Percentiles rank a stretch among this genome's conserved stretches.
These are phyloP conservation scores for Straminergon stramineum DNA, from an alignment of 225 moss, liverwort and hornwort species.

Conservation along the genomic window DNA sequence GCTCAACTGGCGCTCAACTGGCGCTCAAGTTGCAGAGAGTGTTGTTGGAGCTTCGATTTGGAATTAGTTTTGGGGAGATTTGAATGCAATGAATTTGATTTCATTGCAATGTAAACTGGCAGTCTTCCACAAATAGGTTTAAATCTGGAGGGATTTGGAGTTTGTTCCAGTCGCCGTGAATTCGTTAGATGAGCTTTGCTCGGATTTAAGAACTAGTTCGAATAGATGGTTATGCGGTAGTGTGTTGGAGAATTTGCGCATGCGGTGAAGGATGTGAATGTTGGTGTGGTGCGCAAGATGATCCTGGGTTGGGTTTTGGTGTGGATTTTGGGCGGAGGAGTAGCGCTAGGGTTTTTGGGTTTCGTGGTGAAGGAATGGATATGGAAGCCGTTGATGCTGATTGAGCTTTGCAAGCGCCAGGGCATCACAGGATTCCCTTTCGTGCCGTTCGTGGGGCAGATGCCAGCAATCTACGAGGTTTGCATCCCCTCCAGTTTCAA, in stretches of 20 bases:
- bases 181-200: background rate
- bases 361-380: constrained; percentile 52
- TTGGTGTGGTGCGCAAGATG: constrained; percentile 11
- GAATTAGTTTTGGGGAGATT: background rate
- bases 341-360: constrained; percentile 8
- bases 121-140: background rate
- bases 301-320: constrained; percentile 6
- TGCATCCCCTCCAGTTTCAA: background rate
- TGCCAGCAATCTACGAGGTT: constrained; percentile 77
- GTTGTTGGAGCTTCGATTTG: background rate
- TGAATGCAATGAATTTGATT: background rate
- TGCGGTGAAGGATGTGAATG: background rate
- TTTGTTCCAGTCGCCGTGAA: background rate
- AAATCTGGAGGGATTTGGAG: background rate
- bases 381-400: constrained; percentile 60
- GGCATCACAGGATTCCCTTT: constrained; percentile 70
- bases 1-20: background rate
- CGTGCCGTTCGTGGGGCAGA: constrained; percentile 74
- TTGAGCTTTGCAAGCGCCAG: constrained; percentile 55
- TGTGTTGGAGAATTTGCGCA: background rate
- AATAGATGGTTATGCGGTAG: background rate
- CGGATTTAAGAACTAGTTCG: background rate
- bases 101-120: background rate
- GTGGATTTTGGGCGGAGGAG: constrained; percentile 15
- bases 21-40: background rate